A percentile compares a stretch with the other conserved stretches of the same genome.
phyloP scores from a whole-genome alignment of 257 asterid genomes.

The Sherardia arvensis region DNA sequence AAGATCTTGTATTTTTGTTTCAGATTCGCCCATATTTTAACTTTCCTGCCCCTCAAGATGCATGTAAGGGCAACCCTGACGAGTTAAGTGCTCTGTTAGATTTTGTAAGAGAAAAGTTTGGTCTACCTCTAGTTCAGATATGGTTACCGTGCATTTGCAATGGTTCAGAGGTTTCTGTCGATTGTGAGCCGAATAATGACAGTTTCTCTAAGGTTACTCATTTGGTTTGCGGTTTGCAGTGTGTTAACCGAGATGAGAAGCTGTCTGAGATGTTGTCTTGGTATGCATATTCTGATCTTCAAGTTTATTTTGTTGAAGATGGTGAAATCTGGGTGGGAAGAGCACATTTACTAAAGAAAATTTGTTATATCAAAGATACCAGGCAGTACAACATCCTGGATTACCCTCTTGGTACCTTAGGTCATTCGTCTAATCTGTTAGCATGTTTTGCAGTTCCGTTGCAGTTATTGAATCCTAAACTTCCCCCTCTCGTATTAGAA shows the following conservation, averaged over 20 bases:
- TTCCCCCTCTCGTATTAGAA: neutral
- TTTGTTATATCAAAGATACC: neutral
- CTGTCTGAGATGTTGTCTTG: no score
- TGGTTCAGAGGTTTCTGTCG: neutral
- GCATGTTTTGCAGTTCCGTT: neutral
- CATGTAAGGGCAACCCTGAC: neutral
- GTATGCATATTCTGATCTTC: neutral
- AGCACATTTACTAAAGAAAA: neutral
- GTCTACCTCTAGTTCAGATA: neutral
- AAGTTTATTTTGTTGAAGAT: neutral
- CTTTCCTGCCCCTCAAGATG: no score
- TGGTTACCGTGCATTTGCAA: constrained; percentile 1
- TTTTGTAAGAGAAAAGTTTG: neutral
- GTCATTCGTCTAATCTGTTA: neutral
- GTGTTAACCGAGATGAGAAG: neutral
- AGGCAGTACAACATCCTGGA: neutral
- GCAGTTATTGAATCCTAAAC: neutral
- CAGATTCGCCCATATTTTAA: neutral
- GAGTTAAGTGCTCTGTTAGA: neutral
- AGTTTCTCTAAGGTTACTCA: neutral
- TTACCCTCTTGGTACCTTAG: neutral
- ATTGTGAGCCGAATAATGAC: no score
- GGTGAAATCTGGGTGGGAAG: neutral
- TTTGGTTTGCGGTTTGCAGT: neutral
- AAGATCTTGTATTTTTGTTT: no score